Evolutionary conservation across 2,329 filamentous ascomycete species (phyloP).

Genomic region (Pleomassaria siparia): DNA sequence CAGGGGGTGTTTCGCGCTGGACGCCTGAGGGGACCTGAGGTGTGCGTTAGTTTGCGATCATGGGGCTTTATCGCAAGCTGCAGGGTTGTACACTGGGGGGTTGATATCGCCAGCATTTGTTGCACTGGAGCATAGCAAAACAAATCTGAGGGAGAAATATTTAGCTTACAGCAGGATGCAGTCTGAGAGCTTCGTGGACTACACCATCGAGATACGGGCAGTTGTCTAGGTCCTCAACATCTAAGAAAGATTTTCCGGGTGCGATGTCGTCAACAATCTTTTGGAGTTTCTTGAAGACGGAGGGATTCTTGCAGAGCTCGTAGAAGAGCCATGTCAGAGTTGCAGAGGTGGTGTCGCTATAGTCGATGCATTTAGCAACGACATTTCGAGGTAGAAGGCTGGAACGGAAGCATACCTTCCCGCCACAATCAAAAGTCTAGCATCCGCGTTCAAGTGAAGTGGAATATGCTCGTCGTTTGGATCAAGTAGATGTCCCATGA

Average conservation of each 20-base stretch:
- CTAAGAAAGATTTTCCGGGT: constrained; percentile 22
- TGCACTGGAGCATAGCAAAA: neutral
- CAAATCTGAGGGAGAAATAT: neutral
- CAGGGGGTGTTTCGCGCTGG: constrained; percentile 35
- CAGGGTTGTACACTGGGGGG: neutral
- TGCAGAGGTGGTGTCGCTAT: constrained; percentile 32
- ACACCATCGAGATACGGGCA: constrained; percentile 33
- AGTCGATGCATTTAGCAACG: neutral
- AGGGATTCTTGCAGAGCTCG: constrained; percentile 30
- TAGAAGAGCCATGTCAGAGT: constrained; percentile 32
- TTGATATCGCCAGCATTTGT: neutral
- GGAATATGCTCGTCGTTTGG: constrained; percentile 23
- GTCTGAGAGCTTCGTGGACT: constrained; percentile 33
- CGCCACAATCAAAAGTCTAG: constrained; percentile 31
- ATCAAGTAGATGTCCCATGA: constrained; percentile 29
- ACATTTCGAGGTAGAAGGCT: neutral
- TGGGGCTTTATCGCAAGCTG: neutral
- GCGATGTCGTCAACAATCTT: constrained; percentile 18
- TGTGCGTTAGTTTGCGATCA: neutral
- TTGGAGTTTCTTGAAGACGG: constrained; percentile 25
- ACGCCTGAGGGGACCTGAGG: constrained; percentile 31
- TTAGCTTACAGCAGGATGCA: constrained; percentile 30
- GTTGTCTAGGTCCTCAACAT: constrained; percentile 27
- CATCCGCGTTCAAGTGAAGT: constrained; percentile 25
- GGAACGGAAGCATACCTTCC: constrained; percentile 26